Evolutionary conservation across 2,329 filamentous ascomycete species (phyloP).

Genomic region (Penicillium thymicola): DNA sequence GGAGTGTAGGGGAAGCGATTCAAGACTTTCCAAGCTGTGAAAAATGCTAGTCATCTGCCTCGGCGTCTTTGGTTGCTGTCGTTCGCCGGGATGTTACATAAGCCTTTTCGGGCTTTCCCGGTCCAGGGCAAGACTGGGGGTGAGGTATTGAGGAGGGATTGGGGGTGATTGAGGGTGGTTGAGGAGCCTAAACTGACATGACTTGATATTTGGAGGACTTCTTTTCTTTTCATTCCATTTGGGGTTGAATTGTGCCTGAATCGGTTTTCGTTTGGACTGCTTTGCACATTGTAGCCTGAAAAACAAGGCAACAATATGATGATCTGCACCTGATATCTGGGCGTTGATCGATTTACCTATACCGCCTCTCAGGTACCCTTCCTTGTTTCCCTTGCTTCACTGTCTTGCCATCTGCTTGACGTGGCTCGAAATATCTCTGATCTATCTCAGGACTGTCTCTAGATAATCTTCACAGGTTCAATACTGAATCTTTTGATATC

Average conservation of each 20-base stretch:
- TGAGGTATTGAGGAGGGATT: too few species aligned
- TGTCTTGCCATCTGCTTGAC: neutral
- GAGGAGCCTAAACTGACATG: neutral
- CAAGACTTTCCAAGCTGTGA: conserved; percentile 26
- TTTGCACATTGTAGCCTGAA: neutral
- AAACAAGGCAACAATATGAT: neutral
- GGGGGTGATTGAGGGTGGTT: neutral
- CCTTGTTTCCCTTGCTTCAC: neutral
- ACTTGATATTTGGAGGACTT: neutral
- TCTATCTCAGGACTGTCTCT: neutral
- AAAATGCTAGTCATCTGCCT: conserved; percentile 37
- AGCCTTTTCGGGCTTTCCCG: conserved; percentile 1
- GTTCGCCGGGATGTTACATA: conserved; percentile 24
- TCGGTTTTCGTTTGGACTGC: neutral
- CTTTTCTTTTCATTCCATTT: neutral
- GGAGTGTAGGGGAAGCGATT: conserved; percentile 22
- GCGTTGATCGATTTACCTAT: conserved; percentile 10
- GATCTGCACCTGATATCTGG: conserved; percentile 9
- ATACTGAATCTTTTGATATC: neutral
- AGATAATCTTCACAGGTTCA: neutral
- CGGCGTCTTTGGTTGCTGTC: conserved; percentile 29
- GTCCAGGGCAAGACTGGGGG: neutral
- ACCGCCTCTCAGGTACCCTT: conserved; percentile 13
- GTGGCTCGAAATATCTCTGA: neutral
- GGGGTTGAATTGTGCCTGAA: neutral